These are phyloP conservation scores for Ceratocystis colombiana DNA, from an alignment of 2,329 filamentous ascomycete genomes.

Conservation along the genomic window DNA sequence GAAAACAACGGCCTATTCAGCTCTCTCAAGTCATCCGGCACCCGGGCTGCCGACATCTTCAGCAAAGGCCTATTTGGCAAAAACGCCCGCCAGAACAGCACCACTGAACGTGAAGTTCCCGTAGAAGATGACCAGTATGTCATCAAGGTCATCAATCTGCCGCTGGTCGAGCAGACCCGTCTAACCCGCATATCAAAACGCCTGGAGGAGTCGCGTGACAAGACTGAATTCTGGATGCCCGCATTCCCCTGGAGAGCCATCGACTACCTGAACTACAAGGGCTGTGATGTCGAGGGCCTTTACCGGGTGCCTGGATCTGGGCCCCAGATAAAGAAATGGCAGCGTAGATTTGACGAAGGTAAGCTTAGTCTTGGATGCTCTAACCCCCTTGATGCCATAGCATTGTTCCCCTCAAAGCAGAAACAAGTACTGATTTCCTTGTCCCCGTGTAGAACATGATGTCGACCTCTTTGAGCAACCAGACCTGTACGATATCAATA, in stretches of 20 bases:
- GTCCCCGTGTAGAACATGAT: constrained; percentile 55
- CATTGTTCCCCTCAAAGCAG: background rate
- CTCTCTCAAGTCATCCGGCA: constrained; percentile 61
- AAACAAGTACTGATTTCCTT: background rate
- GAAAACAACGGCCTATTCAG: constrained; percentile 47
- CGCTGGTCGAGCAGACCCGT: constrained; percentile 81
- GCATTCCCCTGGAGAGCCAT: constrained; percentile 91
- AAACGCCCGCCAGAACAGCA: constrained; percentile 59
- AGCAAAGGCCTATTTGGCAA: constrained; percentile 78
- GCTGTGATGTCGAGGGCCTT: constrained; percentile 83
- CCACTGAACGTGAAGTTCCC: constrained; percentile 52
- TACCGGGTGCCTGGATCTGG: constrained; percentile 88
- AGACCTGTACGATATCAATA: constrained; percentile 91
- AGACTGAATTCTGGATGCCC: constrained; percentile 99
- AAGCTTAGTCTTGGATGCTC: constrained; percentile 28
- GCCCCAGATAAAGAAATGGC: constrained; percentile 86
- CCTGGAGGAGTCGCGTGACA: constrained; percentile 77
- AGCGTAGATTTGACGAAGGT: constrained; percentile 81
- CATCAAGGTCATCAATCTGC: constrained; percentile 73
- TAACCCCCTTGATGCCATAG: too few species aligned
- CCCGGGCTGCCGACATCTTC: constrained; percentile 67
- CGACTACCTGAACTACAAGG: constrained; percentile 91
- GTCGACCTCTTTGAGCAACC: constrained; percentile 81
- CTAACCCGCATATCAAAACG: constrained; percentile 82
- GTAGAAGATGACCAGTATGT: constrained; percentile 76